These are phyloP conservation scores for Isatis tinctoria DNA, from an alignment of 345 rosid species.

Conservation along the genomic window DNA sequence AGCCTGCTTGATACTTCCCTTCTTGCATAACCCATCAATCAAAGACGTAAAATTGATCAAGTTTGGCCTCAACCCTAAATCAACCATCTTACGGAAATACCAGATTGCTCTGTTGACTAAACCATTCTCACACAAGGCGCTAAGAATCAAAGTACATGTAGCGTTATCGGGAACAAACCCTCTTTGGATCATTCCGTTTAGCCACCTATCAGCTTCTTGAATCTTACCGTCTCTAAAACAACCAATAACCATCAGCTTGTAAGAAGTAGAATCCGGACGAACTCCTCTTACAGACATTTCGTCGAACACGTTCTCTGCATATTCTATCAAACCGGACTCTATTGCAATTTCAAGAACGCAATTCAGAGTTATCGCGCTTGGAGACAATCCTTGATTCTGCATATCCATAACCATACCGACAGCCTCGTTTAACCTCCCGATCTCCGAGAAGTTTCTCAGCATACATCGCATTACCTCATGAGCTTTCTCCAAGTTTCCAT, in stretches of 20 bases:
- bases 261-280: constrained; percentile 48
- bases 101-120: constrained; percentile 52
- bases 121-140: constrained; percentile 56
- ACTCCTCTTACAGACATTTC: constrained; percentile 73
- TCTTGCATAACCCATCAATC: constrained; percentile 76
- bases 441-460: constrained; percentile 68
- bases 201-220: constrained; percentile 66
- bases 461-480: constrained; percentile 58
- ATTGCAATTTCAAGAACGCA: constrained; percentile 40
- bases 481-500: constrained; percentile 65
- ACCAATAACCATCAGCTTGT: constrained; percentile 60
- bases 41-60: constrained; percentile 71
- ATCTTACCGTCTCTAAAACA: constrained; percentile 56
- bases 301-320: constrained; percentile 64
- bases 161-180: constrained; percentile 66
- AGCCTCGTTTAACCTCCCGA: constrained; percentile 69
- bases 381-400: constrained; percentile 62
- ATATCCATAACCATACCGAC: constrained; percentile 71
- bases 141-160: constrained; percentile 58
- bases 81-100: constrained; percentile 64
- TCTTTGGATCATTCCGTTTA: constrained; percentile 58
- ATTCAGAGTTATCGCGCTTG: constrained; percentile 41
- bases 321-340: constrained; percentile 50
- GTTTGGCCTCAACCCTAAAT: constrained; percentile 64
- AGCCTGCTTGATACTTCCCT: constrained; percentile 80